phyloP scores from a whole-genome alignment of 2,329 filamentous ascomycete species.

The Cladosporium sp. region DNA sequence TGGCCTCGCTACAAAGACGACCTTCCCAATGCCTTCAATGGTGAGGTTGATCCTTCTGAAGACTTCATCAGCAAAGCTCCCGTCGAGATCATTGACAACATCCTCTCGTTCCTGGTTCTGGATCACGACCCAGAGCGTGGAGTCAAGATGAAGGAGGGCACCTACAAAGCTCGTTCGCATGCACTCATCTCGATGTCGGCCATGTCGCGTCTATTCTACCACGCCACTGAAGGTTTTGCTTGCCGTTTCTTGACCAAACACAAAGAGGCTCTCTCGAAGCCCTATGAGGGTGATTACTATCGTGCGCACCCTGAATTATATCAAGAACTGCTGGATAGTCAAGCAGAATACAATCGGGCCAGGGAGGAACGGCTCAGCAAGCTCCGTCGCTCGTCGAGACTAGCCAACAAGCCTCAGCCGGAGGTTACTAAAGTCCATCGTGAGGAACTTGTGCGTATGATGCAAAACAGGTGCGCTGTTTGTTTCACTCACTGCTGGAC shows the following conservation, averaged over 20 bases:
- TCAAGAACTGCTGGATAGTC: background rate
- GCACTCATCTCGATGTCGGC: conserved; percentile 15
- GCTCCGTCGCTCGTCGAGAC: conserved; percentile 12
- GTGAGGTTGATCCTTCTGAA: conserved; percentile 5
- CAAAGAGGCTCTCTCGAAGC: background rate
- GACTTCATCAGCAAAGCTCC: conserved; percentile 17
- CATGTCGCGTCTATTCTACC: conserved; percentile 15
- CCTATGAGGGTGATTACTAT: background rate
- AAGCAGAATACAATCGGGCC: background rate
- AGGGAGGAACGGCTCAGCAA: background rate
- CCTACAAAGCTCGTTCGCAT: background rate
- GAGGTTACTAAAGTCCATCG: background rate
- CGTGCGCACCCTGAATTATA: background rate
- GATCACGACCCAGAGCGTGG: conserved; percentile 16
- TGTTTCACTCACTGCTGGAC: background rate
- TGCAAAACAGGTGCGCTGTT: background rate
- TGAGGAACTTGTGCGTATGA: background rate
- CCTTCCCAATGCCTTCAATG: conserved; percentile 12
- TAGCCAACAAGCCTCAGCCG: conserved; percentile 5
- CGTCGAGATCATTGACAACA: conserved; percentile 14
- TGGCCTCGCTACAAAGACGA: conserved; percentile 12
- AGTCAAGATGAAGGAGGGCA: background rate
- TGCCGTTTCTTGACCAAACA: conserved; percentile 1
- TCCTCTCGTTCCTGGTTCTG: conserved; percentile 14
- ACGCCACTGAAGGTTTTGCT: conserved; percentile 13